phyloP scores from a whole-genome alignment of 139 green algal genomes.

The Pseudopediastrum boryanum region DNA sequence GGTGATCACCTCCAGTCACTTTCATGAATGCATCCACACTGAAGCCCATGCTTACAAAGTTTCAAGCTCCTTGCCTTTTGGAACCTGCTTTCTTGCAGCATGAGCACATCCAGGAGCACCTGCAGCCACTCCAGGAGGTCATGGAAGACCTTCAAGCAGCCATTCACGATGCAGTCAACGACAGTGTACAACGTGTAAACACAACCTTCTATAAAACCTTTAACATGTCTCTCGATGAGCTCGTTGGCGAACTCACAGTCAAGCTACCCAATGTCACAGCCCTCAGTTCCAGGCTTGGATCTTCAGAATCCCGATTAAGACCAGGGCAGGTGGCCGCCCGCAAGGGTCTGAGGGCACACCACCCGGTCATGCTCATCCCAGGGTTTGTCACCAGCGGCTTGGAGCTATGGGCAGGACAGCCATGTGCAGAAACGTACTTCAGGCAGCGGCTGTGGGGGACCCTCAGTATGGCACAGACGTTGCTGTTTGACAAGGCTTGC shows the following conservation, averaged over 20 bases:
- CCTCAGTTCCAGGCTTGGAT: too few species aligned
- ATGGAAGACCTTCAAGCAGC: too few species aligned
- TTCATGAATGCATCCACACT: too few species aligned
- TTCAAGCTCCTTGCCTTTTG: too few species aligned
- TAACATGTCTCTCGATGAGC: too few species aligned
- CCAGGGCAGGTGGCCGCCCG: constrained; percentile 38
- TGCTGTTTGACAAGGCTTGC: constrained; percentile 48
- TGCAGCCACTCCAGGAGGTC: too few species aligned
- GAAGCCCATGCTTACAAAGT: too few species aligned
- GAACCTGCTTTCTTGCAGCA: constrained; percentile 18
- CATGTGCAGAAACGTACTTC: constrained; percentile 67
- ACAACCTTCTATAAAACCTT: too few species aligned
- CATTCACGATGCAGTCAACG: constrained; percentile 23
- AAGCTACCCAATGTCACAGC: too few species aligned
- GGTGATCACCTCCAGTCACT: too few species aligned
- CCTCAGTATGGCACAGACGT: constrained; percentile 61
- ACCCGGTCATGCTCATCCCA: constrained; percentile 45
- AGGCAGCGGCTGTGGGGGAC: constrained; percentile 73
- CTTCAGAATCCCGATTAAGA: too few species aligned
- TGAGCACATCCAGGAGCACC: constrained; percentile 11
- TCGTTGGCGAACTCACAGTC: too few species aligned
- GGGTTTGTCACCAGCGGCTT: constrained; percentile 77
- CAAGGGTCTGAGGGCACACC: constrained; percentile 52
- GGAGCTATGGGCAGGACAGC: constrained; percentile 75
- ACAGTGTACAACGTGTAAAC: constrained; percentile 11